Conservation (phyloP, 2,329 filamentous ascomycete genomes). For the Epichloe brachyelytri region DNA sequence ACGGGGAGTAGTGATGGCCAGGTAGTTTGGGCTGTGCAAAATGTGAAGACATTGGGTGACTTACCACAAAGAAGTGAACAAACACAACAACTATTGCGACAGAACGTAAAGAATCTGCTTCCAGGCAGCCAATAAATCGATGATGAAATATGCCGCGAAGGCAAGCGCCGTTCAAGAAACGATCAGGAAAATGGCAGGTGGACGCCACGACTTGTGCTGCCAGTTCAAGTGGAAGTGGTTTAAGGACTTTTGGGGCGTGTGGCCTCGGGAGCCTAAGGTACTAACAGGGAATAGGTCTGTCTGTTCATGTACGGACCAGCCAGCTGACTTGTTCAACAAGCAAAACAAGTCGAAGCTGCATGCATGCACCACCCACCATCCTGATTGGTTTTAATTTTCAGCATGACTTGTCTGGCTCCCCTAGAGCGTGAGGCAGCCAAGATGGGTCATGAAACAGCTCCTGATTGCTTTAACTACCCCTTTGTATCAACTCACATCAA, state of each 20-base stretch:
- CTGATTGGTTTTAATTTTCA: neutral
- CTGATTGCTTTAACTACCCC: neutral
- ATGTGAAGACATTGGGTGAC: neutral
- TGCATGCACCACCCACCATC: neutral
- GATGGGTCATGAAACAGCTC: neutral
- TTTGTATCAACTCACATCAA: no score
- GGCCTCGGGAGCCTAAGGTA: neutral
- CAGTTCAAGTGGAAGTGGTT: neutral
- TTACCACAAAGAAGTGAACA: constrained; percentile 13
- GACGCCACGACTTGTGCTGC: neutral
- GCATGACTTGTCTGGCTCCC: neutral
- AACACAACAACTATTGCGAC: constrained; percentile 10
- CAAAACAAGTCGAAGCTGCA: neutral
- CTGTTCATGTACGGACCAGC: neutral
- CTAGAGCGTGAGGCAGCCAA: neutral
- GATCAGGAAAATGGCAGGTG: neutral
- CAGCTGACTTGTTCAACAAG: neutral
- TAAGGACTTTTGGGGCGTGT: neutral
- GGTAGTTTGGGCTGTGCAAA: neutral
- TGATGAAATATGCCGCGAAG: neutral
- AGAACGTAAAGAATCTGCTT: constrained; percentile 24
- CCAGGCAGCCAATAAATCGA: constrained; percentile 21
- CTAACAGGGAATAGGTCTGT: neutral
- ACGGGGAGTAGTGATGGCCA: neutral
- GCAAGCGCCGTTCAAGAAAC: neutral